Base-by-base conservation (phyloP, 352 stramenopile species). In the Globisporangium iwayamae region DNA sequence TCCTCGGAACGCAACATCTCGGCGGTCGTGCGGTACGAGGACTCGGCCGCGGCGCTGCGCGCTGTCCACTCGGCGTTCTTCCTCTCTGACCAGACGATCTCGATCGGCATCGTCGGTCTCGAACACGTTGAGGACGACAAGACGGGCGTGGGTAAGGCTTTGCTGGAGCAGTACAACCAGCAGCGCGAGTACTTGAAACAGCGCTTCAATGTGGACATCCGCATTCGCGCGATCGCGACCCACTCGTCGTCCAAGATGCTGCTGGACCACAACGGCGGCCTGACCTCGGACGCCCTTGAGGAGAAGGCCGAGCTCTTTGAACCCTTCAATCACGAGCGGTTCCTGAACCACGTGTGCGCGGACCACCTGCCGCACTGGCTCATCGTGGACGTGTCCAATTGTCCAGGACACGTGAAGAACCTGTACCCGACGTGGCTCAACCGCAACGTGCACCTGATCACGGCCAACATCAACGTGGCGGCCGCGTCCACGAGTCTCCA, bases 61-160 rank as follows among this genome's bases (percentile, higher is more conserved):
- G 93, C 95, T 4, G 90, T 97, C 10, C 96, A 99, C 77, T 93
- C 94, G 41, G 91, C 92, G 4, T 99, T 99, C 75, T 96, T 97
- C 62, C 75, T 99, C 18, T 97, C 90, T 7, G 83, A 97, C 68
- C 91, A 96, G 55, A 96, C 85, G 9, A 90, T 98, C 56, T 94
- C 89, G 36, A 94, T 98, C 20, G 96, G 87, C 45, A 70, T 99
- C 39, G 74, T 98, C 45, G 94, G 94, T 6, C 76, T 91, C 1
- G 87, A 95, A 54, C 79, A 90, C 51, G 63, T 73, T 2, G 74
- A 83, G 4, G 60, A 73, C 30, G 63, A 75, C 46, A 68, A 48
- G 2, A 74, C 79, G 11, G 75, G 74, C 56, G 81, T 98, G 22
- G 96, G 94, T 51, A 75, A 81, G 25, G 90, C 89, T 32, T 70